Evolutionary conservation across 1,139 yeast species (phyloP).

Genomic region (Hyphopichia wangnamkhiaoensis): DNA sequence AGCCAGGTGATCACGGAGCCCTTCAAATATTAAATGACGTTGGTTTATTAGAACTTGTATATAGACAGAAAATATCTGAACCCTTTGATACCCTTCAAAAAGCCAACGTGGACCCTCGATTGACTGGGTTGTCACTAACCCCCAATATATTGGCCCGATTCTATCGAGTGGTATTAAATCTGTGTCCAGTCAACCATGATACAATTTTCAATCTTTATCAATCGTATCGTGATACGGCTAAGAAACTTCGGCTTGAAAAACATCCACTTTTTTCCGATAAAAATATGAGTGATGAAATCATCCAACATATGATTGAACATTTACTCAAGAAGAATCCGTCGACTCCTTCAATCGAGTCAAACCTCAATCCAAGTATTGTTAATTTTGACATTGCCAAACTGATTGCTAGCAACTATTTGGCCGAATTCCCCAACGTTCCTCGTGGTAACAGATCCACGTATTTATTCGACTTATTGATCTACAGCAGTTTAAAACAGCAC

Average conservation of each 20-base stretch:
- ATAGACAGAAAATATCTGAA: constrained; percentile 1
- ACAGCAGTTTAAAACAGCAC: constrained; percentile 29
- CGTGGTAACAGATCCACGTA: constrained; percentile 18
- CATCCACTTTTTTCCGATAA: constrained; percentile 5
- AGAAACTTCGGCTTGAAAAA: constrained; percentile 1
- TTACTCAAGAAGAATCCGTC: constrained; percentile 26
- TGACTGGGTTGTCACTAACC: constrained; percentile 26
- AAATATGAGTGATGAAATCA: constrained; percentile 25
- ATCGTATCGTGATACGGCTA: constrained; percentile 17
- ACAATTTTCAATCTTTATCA: constrained; percentile 15
- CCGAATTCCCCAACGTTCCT: constrained; percentile 6
- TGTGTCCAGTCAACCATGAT: background rate
- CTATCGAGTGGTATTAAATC: constrained; percentile 16
- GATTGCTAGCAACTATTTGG: constrained; percentile 25
- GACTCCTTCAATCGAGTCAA: constrained; percentile 2
- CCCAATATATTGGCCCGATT: constrained; percentile 25
- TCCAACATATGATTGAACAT: constrained; percentile 30
- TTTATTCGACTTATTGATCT: constrained; percentile 33
- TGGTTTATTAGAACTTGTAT: constrained; percentile 16
- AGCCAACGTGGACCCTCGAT: constrained; percentile 33
- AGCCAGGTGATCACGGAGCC: constrained; percentile 11
- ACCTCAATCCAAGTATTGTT: constrained; percentile 2
- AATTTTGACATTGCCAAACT: constrained; percentile 32
- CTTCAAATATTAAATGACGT: constrained; percentile 26
- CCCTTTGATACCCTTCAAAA: constrained; percentile 14